phyloP scores from a whole-genome alignment of 176 grass and related monocot species.

The Cenchrus purpureus region DNA sequence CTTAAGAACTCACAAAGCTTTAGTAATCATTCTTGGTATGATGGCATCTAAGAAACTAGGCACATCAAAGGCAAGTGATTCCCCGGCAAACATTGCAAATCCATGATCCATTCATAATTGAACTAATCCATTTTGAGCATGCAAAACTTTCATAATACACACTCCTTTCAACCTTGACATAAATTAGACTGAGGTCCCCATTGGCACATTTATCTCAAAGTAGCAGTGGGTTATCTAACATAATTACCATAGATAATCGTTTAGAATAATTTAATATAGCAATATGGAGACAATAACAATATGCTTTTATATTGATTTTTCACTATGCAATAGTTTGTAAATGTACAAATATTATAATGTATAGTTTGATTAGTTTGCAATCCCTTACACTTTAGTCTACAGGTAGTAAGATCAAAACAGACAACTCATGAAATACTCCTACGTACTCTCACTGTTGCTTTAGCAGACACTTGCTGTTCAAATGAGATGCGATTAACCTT shows the following conservation, averaged over 20 bases:
- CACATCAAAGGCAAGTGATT: slow-evolving; percentile 12
- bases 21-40: slow-evolving; percentile 6
- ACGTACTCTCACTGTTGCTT: slow-evolving; percentile 40
- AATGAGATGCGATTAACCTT: slow-evolving; percentile 46
- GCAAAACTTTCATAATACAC: neutral
- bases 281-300: neutral
- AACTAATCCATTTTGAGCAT: slow-evolving; percentile 23
- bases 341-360: neutral
- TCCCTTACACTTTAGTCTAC: neutral
- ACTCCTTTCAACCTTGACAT: slow-evolving; percentile 13
- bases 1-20: neutral
- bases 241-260: neutral
- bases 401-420: slow-evolving; percentile 6
- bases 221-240: neutral
- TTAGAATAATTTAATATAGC: neutral
- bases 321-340: neutral
- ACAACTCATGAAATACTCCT: neutral
- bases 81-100: neutral
- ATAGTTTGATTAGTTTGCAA: slow-evolving; percentile 3
- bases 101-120: neutral
- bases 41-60: neutral
- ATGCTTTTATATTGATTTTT: neutral
- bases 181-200: neutral
- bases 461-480: slow-evolving; percentile 29
- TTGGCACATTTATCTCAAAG: neutral